These are phyloP conservation scores for Aspergillus neoniger DNA, from an alignment of 2,329 filamentous ascomycete genomes.

Conservation along the genomic window DNA sequence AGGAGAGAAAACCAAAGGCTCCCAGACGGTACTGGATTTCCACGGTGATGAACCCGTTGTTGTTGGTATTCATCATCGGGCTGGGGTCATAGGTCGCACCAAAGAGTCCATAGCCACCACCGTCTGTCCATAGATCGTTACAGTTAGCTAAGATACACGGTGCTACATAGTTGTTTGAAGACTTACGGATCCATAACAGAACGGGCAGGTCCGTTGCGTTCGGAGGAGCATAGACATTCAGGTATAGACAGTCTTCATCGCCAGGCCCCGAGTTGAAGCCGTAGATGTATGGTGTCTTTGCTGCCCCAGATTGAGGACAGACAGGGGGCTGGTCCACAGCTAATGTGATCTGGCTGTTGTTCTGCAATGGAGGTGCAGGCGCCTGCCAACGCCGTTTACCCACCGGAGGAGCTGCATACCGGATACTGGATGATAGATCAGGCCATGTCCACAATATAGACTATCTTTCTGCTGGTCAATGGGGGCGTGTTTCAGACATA, in stretches of 20 bases:
- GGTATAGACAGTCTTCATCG: conserved; percentile 41
- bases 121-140: conserved; percentile 17
- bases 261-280: conserved; percentile 23
- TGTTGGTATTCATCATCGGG: conserved; percentile 50
- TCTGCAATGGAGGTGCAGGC: conserved; percentile 27
- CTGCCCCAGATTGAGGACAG: conserved; percentile 36
- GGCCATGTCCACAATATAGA: not conserved
- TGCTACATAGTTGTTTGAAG: not conserved
- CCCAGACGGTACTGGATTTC: conserved; percentile 51
- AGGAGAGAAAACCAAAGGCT: conserved; percentile 38
- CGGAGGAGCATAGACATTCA: conserved; percentile 36
- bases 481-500: conserved; percentile 22
- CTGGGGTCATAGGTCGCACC: conserved; percentile 43
- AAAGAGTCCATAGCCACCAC: conserved; percentile 41
- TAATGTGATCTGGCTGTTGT: conserved; percentile 25
- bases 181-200: conserved; percentile 32
- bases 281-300: conserved; percentile 16
- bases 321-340: conserved; percentile 31
- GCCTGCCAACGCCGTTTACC: conserved; percentile 38
- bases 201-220: conserved; percentile 33
- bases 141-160: not conserved
- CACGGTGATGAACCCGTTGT: conserved; percentile 52
- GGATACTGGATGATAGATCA: conserved; percentile 29
- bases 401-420: conserved; percentile 38
- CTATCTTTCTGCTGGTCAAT: conserved; percentile 9